These are phyloP conservation scores for Globisporangium carolinianum DNA, from an alignment of 352 stramenopile genomes.

Conservation along the genomic window DNA sequence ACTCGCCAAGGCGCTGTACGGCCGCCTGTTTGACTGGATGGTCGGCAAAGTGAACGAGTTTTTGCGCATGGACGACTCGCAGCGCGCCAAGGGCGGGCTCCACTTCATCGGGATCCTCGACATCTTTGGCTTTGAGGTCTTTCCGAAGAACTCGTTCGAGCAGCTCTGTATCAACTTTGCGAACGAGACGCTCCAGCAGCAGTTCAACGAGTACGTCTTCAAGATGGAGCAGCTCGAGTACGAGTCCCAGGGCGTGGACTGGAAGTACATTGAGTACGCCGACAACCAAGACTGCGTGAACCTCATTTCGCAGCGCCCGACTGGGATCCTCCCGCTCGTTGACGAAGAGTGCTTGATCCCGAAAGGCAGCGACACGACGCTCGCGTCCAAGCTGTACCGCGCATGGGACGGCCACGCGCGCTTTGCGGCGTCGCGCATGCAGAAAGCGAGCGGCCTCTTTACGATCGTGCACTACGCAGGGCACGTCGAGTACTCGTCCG, in stretches of 20 bases:
- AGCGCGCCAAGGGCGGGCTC: slow-evolving; percentile 44
- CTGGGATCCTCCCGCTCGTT: slow-evolving; percentile 72
- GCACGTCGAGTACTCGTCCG: slow-evolving; percentile 68
- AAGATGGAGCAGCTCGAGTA: slow-evolving; percentile 85
- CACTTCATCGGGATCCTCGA: slow-evolving; percentile 89
- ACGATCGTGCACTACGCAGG: slow-evolving; percentile 81
- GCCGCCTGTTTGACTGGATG: slow-evolving; percentile 89
- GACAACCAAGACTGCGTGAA: slow-evolving; percentile 89
- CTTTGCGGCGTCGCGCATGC: slow-evolving; percentile 71
- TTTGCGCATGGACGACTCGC: slow-evolving; percentile 69
- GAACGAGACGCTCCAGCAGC: slow-evolving; percentile 85
- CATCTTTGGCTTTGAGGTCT: slow-evolving; percentile 93
- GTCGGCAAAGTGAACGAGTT: slow-evolving; percentile 84
- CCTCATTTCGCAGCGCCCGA: slow-evolving; percentile 85
- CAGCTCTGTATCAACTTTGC: slow-evolving; percentile 90
- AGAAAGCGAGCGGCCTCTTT: slow-evolving; percentile 64
- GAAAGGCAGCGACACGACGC: slow-evolving; percentile 73
- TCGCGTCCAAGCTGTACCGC: slow-evolving; percentile 80
- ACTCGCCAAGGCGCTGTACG: slow-evolving; percentile 82
- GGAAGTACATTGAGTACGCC: slow-evolving; percentile 78
- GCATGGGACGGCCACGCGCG: slow-evolving; percentile 49
- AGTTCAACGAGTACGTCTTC: slow-evolving; percentile 88
- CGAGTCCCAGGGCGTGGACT: slow-evolving; percentile 72
- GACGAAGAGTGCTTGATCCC: slow-evolving; percentile 88
- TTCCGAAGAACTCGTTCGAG: slow-evolving; percentile 87